Conservation (phyloP, 2,329 filamentous ascomycete genomes). For the Curvularia sp. region DNA sequence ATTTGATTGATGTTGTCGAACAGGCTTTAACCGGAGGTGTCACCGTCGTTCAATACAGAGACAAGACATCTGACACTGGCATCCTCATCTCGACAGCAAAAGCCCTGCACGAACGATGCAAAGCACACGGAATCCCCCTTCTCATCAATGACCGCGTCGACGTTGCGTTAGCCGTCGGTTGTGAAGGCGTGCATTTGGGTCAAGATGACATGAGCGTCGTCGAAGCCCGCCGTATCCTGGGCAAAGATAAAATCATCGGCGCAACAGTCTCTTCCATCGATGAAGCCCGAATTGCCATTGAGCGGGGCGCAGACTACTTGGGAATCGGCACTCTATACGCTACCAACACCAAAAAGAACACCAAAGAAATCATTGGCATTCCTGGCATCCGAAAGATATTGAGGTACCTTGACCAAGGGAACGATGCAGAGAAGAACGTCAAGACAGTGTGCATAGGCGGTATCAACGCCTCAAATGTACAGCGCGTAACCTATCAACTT, state of each 20-base stretch:
- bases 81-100: conserved; percentile 73
- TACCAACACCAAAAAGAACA: conserved; percentile 82
- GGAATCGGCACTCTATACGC: conserved; percentile 90
- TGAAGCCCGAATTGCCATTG: conserved; percentile 75
- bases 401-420: conserved; percentile 60
- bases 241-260: conserved; percentile 80
- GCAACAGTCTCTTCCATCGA: conserved; percentile 79
- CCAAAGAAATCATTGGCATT: conserved; percentile 79
- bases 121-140: conserved; percentile 73
- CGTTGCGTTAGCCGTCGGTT: conserved; percentile 82
- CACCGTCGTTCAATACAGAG: conserved; percentile 86
- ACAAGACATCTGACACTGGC: conserved; percentile 81
- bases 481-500: conserved; percentile 76
- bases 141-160: conserved; percentile 94
- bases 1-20: conserved; percentile 76
- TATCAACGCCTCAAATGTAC: conserved; percentile 77
- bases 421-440: conserved; percentile 38
- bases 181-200: conserved; percentile 92
- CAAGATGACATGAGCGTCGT: conserved; percentile 85
- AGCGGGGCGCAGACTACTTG: conserved; percentile 84
- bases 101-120: conserved; percentile 74
- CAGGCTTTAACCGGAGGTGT: conserved; percentile 77
- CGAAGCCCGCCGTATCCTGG: conserved; percentile 75
- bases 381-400: conserved; percentile 74
- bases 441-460: conserved; percentile 84